These are phyloP conservation scores for Penicillium egyptiacum DNA, from an alignment of 495 filamentous ascomycete genomes.

Conservation along the genomic window DNA sequence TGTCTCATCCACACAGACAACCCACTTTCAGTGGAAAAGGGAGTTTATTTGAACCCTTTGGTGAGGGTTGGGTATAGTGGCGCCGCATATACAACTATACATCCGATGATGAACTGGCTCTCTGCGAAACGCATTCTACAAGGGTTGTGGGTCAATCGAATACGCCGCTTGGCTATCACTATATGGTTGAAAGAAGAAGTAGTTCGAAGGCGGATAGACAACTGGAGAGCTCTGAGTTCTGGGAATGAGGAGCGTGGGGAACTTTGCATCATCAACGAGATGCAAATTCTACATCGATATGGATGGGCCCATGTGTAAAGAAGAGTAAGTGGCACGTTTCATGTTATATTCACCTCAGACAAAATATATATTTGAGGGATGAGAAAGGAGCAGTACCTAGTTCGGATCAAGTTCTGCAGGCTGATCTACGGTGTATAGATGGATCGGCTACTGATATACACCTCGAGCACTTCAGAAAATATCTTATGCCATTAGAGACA, in stretches of 20 bases:
- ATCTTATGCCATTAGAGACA: not conserved
- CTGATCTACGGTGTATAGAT: not conserved
- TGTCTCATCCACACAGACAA: constrained; percentile 84
- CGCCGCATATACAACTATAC: constrained; percentile 55
- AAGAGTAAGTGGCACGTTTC: not conserved
- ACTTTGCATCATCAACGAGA: constrained; percentile 76
- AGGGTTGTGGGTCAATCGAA: constrained; percentile 60
- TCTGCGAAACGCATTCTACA: constrained; percentile 29
- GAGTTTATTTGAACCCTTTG: constrained; percentile 75
- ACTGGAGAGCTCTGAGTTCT: constrained; percentile 38
- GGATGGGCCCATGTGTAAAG: constrained; percentile 74
- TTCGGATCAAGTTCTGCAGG: not conserved
- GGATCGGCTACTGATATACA: not conserved
- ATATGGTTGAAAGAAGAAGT: constrained; percentile 37
- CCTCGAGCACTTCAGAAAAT: too few relatives aligned
- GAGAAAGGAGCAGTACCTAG: not conserved
- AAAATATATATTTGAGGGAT: not conserved
- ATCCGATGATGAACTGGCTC: constrained; percentile 45
- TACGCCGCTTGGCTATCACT: constrained; percentile 50
- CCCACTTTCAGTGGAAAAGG: constrained; percentile 47
- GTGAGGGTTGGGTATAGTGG: constrained; percentile 72
- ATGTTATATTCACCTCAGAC: not conserved
- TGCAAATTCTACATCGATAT: constrained; percentile 74
- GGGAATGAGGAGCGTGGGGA: constrained; percentile 54
- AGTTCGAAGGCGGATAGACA: constrained; percentile 41